Base-by-base conservation (phyloP, 2,329 filamentous ascomycete genomes). In the Fusarium chaquense region DNA sequence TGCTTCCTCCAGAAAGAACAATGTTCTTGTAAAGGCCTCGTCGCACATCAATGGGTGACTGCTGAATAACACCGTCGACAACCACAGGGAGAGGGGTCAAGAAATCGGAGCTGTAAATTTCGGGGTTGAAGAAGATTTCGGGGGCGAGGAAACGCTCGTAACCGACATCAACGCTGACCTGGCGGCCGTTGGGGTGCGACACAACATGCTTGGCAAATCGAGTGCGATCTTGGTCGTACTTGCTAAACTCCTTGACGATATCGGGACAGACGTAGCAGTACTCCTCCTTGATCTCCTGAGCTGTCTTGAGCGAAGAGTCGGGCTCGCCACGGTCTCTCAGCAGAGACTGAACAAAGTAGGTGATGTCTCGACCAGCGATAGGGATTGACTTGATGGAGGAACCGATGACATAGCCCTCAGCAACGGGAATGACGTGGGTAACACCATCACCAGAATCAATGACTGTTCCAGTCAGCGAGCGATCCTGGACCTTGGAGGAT, bases 1-100 rank as follows among this genome's bases (percentile, higher is more conserved):
- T 99, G 73, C 94, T 98, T 75, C 96, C 96, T 78, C 96, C 96
- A 5, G 95, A 98, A 38, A 99, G 86, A 36, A 99, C 96, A 82
- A 99, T 99, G 83, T 99, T 99, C 89, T 99, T 99, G 89, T 99
- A 99, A 38, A 99, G 87, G 43, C 96, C 96, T 82, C 96, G 90
- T 77, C 96, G 92, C 46, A 99, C 97, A 78, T 99, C 96, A 75
- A 99, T 99, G 43, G 96, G 96, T 35, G 95, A 97, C 59, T 94
- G 95, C 82, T 99, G 96, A 75, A 99, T 99, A 69, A 98, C 96
- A 59, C 91, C 92, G 78, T 99, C 96, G 67, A 99, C 97, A 52
- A 99, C 96, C 52, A 89, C 92, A 26, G 96, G 96, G 11, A 99
- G 88, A 16, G 96, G 96, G 15, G 96, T 99, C 71, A 99, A 84